Base-by-base conservation (phyloP, 768 basidiomycete genomes). In the Phylloporus sp. region DNA sequence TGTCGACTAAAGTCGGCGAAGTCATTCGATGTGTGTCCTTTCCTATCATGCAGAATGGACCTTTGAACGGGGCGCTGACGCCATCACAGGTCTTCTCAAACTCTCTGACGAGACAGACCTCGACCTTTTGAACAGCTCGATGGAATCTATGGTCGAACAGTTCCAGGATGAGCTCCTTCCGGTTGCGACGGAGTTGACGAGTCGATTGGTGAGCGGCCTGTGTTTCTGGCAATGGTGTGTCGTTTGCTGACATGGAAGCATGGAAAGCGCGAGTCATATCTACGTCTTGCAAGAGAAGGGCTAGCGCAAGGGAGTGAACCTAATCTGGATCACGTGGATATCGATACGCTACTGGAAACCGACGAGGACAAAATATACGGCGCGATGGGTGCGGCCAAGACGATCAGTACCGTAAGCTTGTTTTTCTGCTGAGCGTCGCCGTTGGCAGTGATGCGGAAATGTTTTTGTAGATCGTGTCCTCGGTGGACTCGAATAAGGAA, bases 31-130 rank as follows among this genome's bases (percentile, higher is more conserved):
- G 88, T 85, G 53, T 33, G 69, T 50, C 40, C 6, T 21, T 15
- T 18, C 14, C 23, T 8, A 3, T 21, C 2, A n/a, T 31, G n/a
- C 18, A 49, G 26, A n/a, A 43, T 29, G 18, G 11, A 23, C 5
- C 18, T 4, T 26, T 14, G 31, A 32, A 14, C 9, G 2, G 39
- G 6, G 11, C 3, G 14, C 13, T 59, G 35, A 49, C 46, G 23
- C 1, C n/a, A 11, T 42, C 5, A 13, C 50, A 89, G 89, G 87
- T 61, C 71, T 93, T n/a, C 76, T 93, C 56, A 90, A 89, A 63
- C 74, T 95, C 35, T 82, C 87, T n/a, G 87, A 92, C 61, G 88
- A 93, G 67, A 90, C 89, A 36, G 91, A 94, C 62, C 70, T 95
- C 35, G 90, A 94, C 61, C 76, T 89, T 38, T 73, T 93, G 45